Conservation (phyloP, 768 basidiomycete genomes). For the Leccinum imitatum region DNA sequence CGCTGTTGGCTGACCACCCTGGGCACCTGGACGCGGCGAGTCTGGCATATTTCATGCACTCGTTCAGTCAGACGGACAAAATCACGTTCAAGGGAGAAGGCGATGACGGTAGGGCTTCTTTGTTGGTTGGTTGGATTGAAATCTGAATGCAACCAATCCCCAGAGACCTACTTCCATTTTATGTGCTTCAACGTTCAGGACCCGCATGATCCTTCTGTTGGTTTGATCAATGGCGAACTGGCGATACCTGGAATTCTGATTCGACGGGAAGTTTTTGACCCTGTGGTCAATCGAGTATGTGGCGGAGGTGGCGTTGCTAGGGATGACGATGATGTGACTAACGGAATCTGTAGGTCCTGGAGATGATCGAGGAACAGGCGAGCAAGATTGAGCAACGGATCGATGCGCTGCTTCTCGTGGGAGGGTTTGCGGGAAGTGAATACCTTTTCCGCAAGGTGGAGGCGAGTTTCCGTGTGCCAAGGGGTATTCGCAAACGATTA, state of each 20-base stretch:
- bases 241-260: conserved; percentile 79
- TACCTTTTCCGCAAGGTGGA: conserved; percentile 80
- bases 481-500: conserved; percentile 5
- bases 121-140: conserved; percentile 14
- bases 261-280: conserved; percentile 84
- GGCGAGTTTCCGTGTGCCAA: conserved; percentile 40
- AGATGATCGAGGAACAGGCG: conserved; percentile 76
- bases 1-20: conserved; percentile 78
- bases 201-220: conserved; percentile 75
- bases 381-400: conserved; percentile 65
- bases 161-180: conserved; percentile 84
- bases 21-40: conserved; percentile 80
- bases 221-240: conserved; percentile 79
- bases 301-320: conserved; percentile 18
- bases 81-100: conserved; percentile 66
- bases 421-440: conserved; percentile 85
- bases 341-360: conserved; percentile 55
- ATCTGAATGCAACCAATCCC: conserved; percentile 10
- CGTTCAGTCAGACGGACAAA: conserved; percentile 89
- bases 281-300: conserved; percentile 72
- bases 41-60: conserved; percentile 84
- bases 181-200: conserved; percentile 89
- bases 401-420: conserved; percentile 85
- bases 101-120: conserved; percentile 61
- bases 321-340: conserved; percentile 6